These are phyloP conservation scores for Bipolaris zeicola DNA, from an alignment of 2,329 filamentous ascomycete genomes.

Conservation along the genomic window DNA sequence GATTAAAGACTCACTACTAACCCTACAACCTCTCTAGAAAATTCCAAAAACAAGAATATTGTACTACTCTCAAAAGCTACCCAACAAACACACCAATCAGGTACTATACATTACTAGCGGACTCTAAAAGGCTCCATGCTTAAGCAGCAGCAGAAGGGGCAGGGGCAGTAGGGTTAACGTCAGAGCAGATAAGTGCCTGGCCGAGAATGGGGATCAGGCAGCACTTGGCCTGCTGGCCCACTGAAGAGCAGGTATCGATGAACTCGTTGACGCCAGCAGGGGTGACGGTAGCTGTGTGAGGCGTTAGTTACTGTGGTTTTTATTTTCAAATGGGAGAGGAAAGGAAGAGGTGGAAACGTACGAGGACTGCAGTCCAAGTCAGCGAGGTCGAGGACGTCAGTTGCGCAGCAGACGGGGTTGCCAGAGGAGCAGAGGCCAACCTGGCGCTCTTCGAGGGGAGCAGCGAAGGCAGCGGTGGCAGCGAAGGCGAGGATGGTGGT, in stretches of 20 bases:
- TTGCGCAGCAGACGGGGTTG: conserved; percentile 64
- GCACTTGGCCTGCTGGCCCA: conserved; percentile 63
- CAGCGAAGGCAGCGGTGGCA: conserved; percentile 36
- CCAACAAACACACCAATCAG: neutral
- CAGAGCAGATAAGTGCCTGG: conserved; percentile 48
- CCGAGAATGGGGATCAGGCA: conserved; percentile 60
- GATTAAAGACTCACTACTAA: conserved; percentile 7
- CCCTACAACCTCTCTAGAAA: neutral
- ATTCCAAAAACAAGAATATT: neutral
- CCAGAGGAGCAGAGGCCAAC: conserved; percentile 43
- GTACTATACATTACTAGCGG: neutral
- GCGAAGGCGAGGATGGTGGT: conserved; percentile 42
- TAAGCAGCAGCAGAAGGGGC: neutral
- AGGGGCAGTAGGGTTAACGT: conserved; percentile 36
- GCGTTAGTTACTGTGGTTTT: conserved; percentile 17
- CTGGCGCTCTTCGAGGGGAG: conserved; percentile 43
- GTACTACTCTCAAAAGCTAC: conserved; percentile 3
- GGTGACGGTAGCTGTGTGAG: conserved; percentile 35
- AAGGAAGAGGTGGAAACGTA: conserved; percentile 44
- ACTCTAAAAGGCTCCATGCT: neutral
- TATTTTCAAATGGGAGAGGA: no score
- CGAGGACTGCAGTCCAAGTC: conserved; percentile 63
- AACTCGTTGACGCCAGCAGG: conserved; percentile 54
- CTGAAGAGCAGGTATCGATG: conserved; percentile 53
- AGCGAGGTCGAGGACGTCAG: conserved; percentile 64